phyloP scores from a whole-genome alignment of 2,329 filamentous ascomycete genomes.

The Fusarium citri region DNA sequence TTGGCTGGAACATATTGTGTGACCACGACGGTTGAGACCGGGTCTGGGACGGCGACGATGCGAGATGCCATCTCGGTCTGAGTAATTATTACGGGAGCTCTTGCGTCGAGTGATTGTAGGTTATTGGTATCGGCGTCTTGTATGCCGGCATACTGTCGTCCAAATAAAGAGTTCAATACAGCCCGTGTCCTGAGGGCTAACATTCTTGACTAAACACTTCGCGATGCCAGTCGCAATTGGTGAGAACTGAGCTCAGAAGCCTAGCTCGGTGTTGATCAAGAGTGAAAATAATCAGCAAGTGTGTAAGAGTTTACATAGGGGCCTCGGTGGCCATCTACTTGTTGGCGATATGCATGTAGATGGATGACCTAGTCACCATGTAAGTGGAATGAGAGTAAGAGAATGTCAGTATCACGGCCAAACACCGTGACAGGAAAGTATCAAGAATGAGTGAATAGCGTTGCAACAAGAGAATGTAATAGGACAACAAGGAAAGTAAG shows the following conservation, averaged over 20 bases:
- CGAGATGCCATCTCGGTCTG: conserved; percentile 36
- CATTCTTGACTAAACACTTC: conserved; percentile 44
- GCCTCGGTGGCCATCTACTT: conserved; percentile 43
- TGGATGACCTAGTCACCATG: conserved; percentile 44
- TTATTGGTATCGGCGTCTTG: conserved; percentile 44
- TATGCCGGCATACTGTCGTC: conserved; percentile 66
- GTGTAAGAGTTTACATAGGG: conserved; percentile 37
- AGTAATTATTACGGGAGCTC: conserved; percentile 29
- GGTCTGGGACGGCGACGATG: conserved; percentile 27
- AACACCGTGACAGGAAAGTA: conserved; percentile 23
- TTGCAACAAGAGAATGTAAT: conserved; percentile 22
- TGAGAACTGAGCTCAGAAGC: conserved; percentile 22
- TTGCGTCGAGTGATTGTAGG: conserved; percentile 30
- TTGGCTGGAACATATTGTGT: conserved; percentile 34
- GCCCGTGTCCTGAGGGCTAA: conserved; percentile 59
- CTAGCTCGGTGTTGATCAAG: conserved; percentile 25
- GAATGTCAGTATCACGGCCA: conserved; percentile 21
- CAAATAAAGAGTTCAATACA: conserved; percentile 62
- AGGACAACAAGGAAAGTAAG: not conserved
- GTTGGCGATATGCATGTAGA: conserved; percentile 43
- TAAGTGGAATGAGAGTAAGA: conserved; percentile 22
- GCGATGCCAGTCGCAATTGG: conserved; percentile 53
- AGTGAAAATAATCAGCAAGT: conserved; percentile 21
- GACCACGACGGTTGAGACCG: conserved; percentile 32
- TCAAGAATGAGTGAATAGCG: conserved; percentile 27